Percentiles rank a stretch among this genome's conserved stretches.
Evolutionary conservation across 1,284 basidiomycete genomes (phyloP).

Genomic region (Puccinia coronata): DNA sequence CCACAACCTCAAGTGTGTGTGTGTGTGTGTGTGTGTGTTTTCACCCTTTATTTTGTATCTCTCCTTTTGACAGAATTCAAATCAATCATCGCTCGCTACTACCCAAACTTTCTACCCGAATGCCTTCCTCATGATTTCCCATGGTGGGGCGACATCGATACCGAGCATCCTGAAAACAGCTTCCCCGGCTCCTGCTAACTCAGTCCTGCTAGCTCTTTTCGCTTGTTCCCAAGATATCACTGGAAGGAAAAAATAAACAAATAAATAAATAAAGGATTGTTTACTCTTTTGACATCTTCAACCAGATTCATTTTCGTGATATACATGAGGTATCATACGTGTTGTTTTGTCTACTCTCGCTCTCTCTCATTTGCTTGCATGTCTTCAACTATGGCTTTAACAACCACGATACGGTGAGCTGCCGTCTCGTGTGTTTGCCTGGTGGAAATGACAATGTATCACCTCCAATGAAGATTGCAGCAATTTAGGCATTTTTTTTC

Average conservation of each 20-base stretch:
- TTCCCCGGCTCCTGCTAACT: constrained; percentile 23
- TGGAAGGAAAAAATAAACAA: background rate
- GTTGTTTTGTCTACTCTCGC: no score
- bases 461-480: no score
- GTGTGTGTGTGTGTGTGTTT: no score
- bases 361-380: no score
- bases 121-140: constrained; percentile 43
- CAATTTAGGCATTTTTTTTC: no score
- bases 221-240: background rate
- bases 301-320: background rate
- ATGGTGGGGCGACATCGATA: constrained; percentile 44
- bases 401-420: no score
- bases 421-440: no score
- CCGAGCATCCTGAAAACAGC: constrained; percentile 35
- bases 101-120: constrained; percentile 37
- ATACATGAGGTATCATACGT: no score
- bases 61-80: constrained; percentile 30
- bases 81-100: constrained; percentile 12
- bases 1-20: no score
- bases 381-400: no score
- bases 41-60: background rate
- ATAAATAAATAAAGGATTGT: background rate
- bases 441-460: no score
- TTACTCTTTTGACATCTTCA: background rate
- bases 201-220: background rate